A percentile compares a stretch with the other conserved stretches of the same genome.
Evolutionary conservation across 2,329 filamentous ascomycete species (phyloP).

Genomic region (Paecilomyces sp.): DNA sequence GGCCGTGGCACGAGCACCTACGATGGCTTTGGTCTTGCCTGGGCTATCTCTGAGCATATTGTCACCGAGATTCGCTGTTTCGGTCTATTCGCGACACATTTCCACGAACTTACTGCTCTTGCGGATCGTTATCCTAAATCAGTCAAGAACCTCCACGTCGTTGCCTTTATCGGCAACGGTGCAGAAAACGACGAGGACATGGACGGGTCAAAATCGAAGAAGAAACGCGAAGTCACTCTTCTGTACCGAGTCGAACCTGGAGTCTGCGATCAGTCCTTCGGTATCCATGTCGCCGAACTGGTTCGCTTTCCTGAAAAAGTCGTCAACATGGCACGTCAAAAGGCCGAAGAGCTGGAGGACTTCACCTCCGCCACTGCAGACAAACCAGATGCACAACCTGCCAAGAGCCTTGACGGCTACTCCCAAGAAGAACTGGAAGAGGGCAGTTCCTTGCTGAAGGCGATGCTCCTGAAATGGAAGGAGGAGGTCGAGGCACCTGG

Average conservation of each 20-base stretch:
- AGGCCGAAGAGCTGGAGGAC: constrained; percentile 96
- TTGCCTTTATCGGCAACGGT: constrained; percentile 71
- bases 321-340: constrained; percentile 97
- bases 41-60: constrained; percentile 98
- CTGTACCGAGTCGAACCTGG: constrained; percentile 95
- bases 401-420: constrained; percentile 42
- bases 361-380: constrained; percentile 47
- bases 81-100: constrained; percentile 93
- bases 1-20: constrained; percentile 96
- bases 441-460: constrained; percentile 78
- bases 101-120: constrained; percentile 92
- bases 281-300: constrained; percentile 95
- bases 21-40: constrained; percentile 96
- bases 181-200: constrained; percentile 40
- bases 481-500: constrained; percentile 57
- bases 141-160: constrained; percentile 90
- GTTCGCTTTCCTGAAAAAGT: constrained; percentile 96
- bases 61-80: constrained; percentile 91
- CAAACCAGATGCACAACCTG: constrained; percentile 38
- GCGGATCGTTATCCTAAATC: constrained; percentile 73
- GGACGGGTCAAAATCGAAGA: constrained; percentile 15
- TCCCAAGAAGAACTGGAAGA: constrained; percentile 82
- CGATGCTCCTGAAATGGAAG: constrained; percentile 80
- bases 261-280: constrained; percentile 94
- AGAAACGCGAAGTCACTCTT: constrained; percentile 76